These are phyloP conservation scores for Aspergillus indologenus DNA, from an alignment of 495 filamentous ascomycete genomes.

Conservation along the genomic window DNA sequence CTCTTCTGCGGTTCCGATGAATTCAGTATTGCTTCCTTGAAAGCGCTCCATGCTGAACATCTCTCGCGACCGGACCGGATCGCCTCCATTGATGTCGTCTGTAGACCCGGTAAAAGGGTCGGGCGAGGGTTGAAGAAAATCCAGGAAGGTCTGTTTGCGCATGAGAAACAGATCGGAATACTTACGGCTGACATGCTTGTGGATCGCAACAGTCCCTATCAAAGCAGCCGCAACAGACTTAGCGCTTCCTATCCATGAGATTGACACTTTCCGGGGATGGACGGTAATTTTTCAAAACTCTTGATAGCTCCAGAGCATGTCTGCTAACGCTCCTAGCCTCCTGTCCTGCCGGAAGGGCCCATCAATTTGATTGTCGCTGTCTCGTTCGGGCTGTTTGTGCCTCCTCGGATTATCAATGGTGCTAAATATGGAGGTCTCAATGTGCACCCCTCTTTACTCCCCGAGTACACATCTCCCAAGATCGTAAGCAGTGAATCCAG, in stretches of 20 bases:
- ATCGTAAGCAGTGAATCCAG: not conserved
- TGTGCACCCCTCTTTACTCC: conserved; percentile 90
- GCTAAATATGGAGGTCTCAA: conserved; percentile 86
- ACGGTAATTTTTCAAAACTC: conserved; percentile 46
- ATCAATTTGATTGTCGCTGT: conserved; percentile 89
- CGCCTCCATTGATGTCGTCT: conserved; percentile 82
- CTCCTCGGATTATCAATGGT: conserved; percentile 63
- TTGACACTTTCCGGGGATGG: conserved; percentile 82
- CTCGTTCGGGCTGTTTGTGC: conserved; percentile 92
- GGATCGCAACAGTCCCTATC: conserved; percentile 68
- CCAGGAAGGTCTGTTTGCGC: conserved; percentile 54
- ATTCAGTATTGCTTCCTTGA: conserved; percentile 80
- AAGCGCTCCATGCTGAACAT: conserved; percentile 63
- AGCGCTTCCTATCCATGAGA: conserved; percentile 64
- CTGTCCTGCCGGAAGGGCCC: conserved; percentile 43
- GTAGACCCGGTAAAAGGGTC: conserved; percentile 67
- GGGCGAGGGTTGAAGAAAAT: conserved; percentile 71
- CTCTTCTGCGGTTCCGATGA: conserved; percentile 94
- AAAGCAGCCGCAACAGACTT: conserved; percentile 61
- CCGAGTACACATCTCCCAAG: conserved; percentile 54
- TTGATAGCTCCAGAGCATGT: not conserved
- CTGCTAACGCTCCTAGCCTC: conserved; percentile 48
- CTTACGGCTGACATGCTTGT: conserved; percentile 9
- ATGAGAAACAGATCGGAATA: conserved; percentile 8
- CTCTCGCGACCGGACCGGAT: conserved; percentile 54